phyloP scores from a whole-genome alignment of 2,329 filamentous ascomycete genomes.

The Penicillium psychrosexuale region DNA sequence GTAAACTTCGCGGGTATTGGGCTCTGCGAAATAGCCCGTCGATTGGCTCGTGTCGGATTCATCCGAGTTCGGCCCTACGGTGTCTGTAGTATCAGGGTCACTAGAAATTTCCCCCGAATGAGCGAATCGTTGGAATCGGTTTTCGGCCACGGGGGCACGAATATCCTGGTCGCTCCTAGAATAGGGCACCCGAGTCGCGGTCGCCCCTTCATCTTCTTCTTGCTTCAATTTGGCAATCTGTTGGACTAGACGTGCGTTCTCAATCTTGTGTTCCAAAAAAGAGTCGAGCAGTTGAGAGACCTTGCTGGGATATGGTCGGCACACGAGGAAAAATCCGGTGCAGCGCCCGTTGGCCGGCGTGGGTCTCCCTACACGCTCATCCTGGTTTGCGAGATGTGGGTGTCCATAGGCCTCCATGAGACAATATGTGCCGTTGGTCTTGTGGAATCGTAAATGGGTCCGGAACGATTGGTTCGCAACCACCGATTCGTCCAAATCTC shows the following conservation, averaged over 20 bases:
- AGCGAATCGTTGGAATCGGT: neutral
- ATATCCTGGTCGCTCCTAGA: slow-evolving; percentile 27
- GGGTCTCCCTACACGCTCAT: slow-evolving; percentile 58
- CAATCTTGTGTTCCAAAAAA: slow-evolving; percentile 94
- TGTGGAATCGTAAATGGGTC: slow-evolving; percentile 81
- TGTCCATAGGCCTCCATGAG: slow-evolving; percentile 94
- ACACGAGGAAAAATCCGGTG: slow-evolving; percentile 90
- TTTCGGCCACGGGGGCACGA: neutral
- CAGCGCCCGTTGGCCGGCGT: slow-evolving; percentile 68
- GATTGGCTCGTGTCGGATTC: slow-evolving; percentile 49
- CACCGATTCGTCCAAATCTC: slow-evolving; percentile 87
- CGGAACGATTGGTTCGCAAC: slow-evolving; percentile 74
- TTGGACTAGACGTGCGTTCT: slow-evolving; percentile 82
- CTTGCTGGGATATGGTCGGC: slow-evolving; percentile 82
- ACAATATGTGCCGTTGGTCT: slow-evolving; percentile 67
- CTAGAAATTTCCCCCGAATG: slow-evolving; percentile 5
- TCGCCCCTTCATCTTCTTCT: slow-evolving; percentile 79
- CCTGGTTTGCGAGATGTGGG: slow-evolving; percentile 70
- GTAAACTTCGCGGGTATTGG: slow-evolving; percentile 77
- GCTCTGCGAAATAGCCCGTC: slow-evolving; percentile 75
- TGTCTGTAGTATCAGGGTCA: slow-evolving; percentile 27
- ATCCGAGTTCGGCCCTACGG: slow-evolving; percentile 30
- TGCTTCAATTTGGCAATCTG: slow-evolving; percentile 79
- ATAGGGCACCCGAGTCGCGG: slow-evolving; percentile 60
- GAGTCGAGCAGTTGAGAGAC: slow-evolving; percentile 83